Conservation (phyloP, 495 filamentous ascomycete species). For the Hypomontagnella submonticulosa region DNA sequence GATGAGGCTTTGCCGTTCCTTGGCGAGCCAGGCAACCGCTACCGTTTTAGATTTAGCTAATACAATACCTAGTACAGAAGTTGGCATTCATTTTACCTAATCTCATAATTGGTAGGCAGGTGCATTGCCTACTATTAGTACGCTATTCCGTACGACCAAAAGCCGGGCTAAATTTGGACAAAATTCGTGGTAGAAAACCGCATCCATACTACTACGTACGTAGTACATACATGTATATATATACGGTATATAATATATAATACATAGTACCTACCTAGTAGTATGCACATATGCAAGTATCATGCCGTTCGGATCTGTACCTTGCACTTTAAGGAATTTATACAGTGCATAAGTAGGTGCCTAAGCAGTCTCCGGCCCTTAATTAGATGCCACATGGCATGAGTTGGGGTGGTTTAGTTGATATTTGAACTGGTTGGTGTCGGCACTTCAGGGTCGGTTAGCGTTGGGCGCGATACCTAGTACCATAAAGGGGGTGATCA, state of each 20-base stretch:
- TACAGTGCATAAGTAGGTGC: constrained; percentile 4
- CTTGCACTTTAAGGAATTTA: neutral
- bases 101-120: constrained; percentile 11
- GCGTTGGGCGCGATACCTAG: neutral
- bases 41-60: constrained; percentile 15
- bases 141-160: too few species aligned
- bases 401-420: constrained; percentile 5
- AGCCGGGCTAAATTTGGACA: too few species aligned
- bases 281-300: neutral
- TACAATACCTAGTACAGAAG: neutral
- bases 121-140: too few species aligned
- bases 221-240: neutral
- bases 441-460: constrained; percentile 15
- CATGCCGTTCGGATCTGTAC: constrained; percentile 7
- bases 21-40: constrained; percentile 22
- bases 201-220: too few species aligned
- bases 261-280: too few species aligned
- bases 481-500: too few species aligned
- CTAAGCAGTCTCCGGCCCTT: constrained; percentile 3
- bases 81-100: constrained; percentile 7
- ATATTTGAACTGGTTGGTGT: constrained; percentile 10
- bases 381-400: constrained; percentile 18
- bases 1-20: constrained; percentile 33
- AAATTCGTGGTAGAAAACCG: too few species aligned
- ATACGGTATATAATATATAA: too few species aligned